phyloP scores from a whole-genome alignment of 768 basidiomycete genomes.

The Saitozyma podzolica region DNA sequence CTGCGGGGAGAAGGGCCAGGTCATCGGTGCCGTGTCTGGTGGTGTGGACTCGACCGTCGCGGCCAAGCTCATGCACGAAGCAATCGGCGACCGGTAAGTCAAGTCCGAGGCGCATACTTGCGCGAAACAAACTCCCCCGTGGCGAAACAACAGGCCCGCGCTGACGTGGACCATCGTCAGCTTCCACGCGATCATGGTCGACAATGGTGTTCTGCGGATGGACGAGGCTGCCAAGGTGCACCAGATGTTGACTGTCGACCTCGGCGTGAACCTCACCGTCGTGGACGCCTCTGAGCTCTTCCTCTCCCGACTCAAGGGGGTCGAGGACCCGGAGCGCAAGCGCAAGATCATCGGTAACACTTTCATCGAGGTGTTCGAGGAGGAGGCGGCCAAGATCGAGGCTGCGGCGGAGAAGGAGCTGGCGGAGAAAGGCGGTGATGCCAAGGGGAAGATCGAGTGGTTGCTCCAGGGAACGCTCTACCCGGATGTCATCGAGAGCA shows the following conservation, averaged over 20 bases:
- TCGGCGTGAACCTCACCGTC: slow-evolving; percentile 94
- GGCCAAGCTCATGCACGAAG: slow-evolving; percentile 99
- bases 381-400: slow-evolving; percentile 87
- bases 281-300: slow-evolving; percentile 94
- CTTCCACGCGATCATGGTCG: slow-evolving; percentile 99
- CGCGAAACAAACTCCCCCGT: not conserved
- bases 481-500: slow-evolving; percentile 98
- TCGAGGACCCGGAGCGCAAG: slow-evolving; percentile 96
- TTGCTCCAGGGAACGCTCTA: slow-evolving; percentile 95
- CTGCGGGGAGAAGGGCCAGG: slow-evolving; percentile 89
- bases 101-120: not conserved
- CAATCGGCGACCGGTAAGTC: slow-evolving; percentile 87
- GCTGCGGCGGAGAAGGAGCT: slow-evolving; percentile 70
- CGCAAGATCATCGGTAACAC: slow-evolving; percentile 99
- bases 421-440: slow-evolving; percentile 63
- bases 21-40: slow-evolving; percentile 95
- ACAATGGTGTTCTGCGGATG: slow-evolving; percentile 91
- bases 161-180: slow-evolving; percentile 54
- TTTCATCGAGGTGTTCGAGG: slow-evolving; percentile 96
- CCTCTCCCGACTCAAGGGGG: slow-evolving; percentile 77
- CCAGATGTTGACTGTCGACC: slow-evolving; percentile 86
- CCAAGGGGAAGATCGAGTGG: slow-evolving; percentile 94
- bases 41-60: slow-evolving; percentile 98
- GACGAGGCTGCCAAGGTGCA: slow-evolving; percentile 89
- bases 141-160: not conserved